Evolutionary conservation across 805 yeast genomes (phyloP).

Genomic region (Kockiozyma suomiensis): DNA sequence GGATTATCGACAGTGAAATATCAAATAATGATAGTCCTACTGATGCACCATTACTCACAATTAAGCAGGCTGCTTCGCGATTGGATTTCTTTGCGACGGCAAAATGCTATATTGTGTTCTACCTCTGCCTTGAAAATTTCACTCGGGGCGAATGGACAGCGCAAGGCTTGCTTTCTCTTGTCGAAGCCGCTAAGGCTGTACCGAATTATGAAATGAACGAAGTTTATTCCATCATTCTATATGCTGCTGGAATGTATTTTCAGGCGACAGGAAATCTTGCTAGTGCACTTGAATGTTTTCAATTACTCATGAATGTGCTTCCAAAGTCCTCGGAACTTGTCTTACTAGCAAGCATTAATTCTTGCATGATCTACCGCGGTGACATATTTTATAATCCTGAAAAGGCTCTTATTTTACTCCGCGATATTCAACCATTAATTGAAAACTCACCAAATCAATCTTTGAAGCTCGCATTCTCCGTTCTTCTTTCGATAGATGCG

Average conservation of each 20-base stretch:
- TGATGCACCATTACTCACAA: constrained; percentile 6
- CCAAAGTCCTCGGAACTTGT: constrained; percentile 14
- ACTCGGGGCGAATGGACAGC: constrained; percentile 19
- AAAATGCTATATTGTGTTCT: constrained; percentile 3
- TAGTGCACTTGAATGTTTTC: constrained; percentile 23
- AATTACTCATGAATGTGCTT: neutral
- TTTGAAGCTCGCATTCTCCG: constrained; percentile 16
- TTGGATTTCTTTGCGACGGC: constrained; percentile 4
- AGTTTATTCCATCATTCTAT: constrained; percentile 18
- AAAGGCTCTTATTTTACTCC: constrained; percentile 9
- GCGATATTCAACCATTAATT: constrained; percentile 7
- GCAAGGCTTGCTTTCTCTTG: neutral
- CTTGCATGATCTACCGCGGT: constrained; percentile 2
- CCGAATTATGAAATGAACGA: neutral
- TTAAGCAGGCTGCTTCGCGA: constrained; percentile 16
- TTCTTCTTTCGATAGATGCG: constrained; percentile 2
- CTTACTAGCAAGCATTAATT: constrained; percentile 10
- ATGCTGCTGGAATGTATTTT: constrained; percentile 28
- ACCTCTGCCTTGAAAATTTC: constrained; percentile 24
- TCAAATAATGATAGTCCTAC: neutral
- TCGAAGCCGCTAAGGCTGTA: constrained; percentile 9
- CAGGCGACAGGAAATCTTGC: constrained; percentile 29
- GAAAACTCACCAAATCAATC: constrained; percentile 1
- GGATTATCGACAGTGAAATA: constrained; percentile 11
- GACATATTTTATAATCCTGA: neutral